Evolutionary conservation across 2,329 filamentous ascomycete species (phyloP).

Genomic region (Sporothrix variecibatus): DNA sequence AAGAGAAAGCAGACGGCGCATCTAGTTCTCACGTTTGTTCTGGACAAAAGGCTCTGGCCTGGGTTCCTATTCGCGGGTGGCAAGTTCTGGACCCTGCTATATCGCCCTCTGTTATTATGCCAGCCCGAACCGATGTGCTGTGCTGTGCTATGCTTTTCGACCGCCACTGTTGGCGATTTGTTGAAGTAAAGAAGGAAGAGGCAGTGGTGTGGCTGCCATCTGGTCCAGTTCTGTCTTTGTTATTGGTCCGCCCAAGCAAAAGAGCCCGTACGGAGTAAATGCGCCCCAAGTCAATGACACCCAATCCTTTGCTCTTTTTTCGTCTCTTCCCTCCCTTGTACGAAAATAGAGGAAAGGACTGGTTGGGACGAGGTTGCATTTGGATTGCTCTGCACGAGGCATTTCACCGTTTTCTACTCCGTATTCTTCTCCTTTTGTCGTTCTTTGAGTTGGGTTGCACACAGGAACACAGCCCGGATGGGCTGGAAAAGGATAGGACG

Average conservation of each 20-base stretch:
- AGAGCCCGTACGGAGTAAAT: not conserved
- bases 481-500: not conserved
- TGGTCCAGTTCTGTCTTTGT: not conserved
- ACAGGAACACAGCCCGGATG: not conserved
- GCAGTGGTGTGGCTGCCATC: not conserved
- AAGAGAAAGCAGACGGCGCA: not conserved
- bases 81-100: conserved; percentile 1
- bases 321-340: not conserved
- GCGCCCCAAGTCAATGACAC: conserved; percentile 1
- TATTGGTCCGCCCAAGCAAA: conserved; percentile 5
- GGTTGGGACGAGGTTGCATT: conserved; percentile 1
- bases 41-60: not conserved
- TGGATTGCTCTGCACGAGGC: not conserved
- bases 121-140: not conserved
- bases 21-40: not conserved
- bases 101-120: not conserved
- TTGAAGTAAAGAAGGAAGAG: not conserved
- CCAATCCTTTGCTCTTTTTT: conserved; percentile 22
- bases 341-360: not conserved
- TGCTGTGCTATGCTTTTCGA: not conserved
- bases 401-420: not conserved
- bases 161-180: not conserved
- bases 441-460: conserved; percentile 3
- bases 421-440: not conserved
- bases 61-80: not conserved